Evolutionary conservation across 345 rosid genomes (phyloP).

Genomic region (Kandelia obovata): DNA sequence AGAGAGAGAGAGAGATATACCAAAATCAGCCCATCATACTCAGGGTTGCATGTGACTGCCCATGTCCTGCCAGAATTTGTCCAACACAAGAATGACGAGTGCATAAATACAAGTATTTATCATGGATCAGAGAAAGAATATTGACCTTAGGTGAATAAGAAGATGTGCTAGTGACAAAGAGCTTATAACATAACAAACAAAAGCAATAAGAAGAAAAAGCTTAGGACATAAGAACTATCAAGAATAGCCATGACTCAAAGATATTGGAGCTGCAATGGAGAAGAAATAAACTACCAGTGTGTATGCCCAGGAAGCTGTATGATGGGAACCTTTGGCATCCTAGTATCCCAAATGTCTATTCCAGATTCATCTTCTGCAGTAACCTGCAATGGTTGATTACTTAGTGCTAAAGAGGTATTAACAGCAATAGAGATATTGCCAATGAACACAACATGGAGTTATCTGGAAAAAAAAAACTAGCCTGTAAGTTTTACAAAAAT

Average conservation of each 20-base stretch:
- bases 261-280: neutral
- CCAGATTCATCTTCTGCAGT: constrained; percentile 67
- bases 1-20: constrained; percentile 41
- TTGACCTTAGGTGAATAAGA: constrained; percentile 3
- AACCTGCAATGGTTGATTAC: neutral
- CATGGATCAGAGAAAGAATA: neutral
- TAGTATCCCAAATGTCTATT: constrained; percentile 71
- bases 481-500: too few relatives aligned
- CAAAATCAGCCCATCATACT: constrained; percentile 74
- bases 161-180: neutral
- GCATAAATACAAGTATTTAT: constrained; percentile 1
- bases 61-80: constrained; percentile 67
- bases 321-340: constrained; percentile 54
- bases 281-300: neutral
- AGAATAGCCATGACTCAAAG: too few relatives aligned
- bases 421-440: too few relatives aligned
- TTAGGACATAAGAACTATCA: too few relatives aligned
- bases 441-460: too few relatives aligned
- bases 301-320: constrained; percentile 1
- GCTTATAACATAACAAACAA: too few relatives aligned
- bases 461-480: too few relatives aligned
- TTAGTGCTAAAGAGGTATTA: neutral
- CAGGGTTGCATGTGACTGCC: constrained; percentile 80
- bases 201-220: too few relatives aligned
- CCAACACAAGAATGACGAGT: constrained; percentile 14